These are phyloP conservation scores for Pittosporum tobira DNA, from an alignment of 129 eudicot genomes.

Conservation along the genomic window DNA sequence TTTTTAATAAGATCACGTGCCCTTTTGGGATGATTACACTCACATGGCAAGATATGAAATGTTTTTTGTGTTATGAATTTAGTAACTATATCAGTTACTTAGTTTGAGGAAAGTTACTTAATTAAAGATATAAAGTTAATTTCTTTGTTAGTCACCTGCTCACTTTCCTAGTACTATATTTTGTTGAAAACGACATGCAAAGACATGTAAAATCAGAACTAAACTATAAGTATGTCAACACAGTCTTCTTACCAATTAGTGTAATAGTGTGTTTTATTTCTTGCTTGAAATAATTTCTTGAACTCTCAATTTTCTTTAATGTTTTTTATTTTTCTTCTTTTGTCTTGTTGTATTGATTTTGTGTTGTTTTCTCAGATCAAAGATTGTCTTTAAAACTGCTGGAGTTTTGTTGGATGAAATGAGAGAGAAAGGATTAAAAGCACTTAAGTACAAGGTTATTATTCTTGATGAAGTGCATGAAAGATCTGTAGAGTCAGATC, in stretches of 20 bases:
- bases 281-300: background rate
- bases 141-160: background rate
- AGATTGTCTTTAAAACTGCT: constrained; percentile 93
- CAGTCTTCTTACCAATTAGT: no score
- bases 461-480: constrained; percentile 98
- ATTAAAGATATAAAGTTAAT: background rate
- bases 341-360: background rate
- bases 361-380: constrained; percentile 43
- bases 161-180: background rate
- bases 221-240: background rate
- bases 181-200: no score
- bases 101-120: background rate
- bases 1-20: no score
- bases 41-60: no score
- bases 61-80: no score
- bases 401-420: constrained; percentile 97
- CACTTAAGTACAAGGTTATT: constrained; percentile 82
- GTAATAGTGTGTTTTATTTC: background rate
- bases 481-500: constrained; percentile 97
- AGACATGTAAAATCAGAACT: background rate
- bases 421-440: constrained; percentile 83
- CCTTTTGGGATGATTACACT: no score
- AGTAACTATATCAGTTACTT: background rate
- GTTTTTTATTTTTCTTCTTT: background rate
- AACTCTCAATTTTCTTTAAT: background rate